Base-by-base conservation (phyloP, 1,284 basidiomycete genomes). In the Bjerkandera adusta region DNA sequence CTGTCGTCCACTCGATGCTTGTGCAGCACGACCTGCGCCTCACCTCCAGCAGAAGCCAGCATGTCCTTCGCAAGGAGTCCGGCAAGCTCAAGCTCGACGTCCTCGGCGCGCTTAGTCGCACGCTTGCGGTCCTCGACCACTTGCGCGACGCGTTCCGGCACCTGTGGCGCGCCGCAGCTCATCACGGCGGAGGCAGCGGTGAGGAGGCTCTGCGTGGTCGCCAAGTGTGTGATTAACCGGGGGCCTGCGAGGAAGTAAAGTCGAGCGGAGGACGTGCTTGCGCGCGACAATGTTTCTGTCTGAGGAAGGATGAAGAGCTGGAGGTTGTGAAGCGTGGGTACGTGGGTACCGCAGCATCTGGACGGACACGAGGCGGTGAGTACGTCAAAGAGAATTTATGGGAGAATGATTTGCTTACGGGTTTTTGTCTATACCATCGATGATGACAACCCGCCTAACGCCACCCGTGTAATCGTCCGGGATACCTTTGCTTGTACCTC, bases 271-370 rank as follows among this genome's bases (percentile, higher is more conserved):
- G 79, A 78, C 1, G 80, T 76, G 3, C 68, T 70, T 6, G 79
- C 76, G 5, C 83, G 79, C 30, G 79, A 70, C 21, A 83, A 68
- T 0, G 77, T 65, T 50, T 83, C 82, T 18, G 77, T 82, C 52
- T 84, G 76, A 8, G 82, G 83, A 46, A 88, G 67, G 35, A 87
- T 64, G 62, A 88, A 89, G 27, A 87, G 69, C 57, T 87, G 85
- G 12, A 89, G 73, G 54, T 85, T 82, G 51, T 83, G 75, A 47
- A 90, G 69, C 47, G 76, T 77, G 4, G 87, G 86, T 36, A 82
- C 73, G 65, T 94, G 92, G 4, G 91, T 94, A 6, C 92, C 92
- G 55, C 92, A 94, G 66, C 91, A 95, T 48, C 88, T 88, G 57
- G 20, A 36, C 8, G 21, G 15, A 21, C 24, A 5, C 12, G 20